A percentile compares a stretch with the other conserved stretches of the same genome.
These are phyloP conservation scores for Protomyces arabidopsidicola DNA, from an alignment of 1,139 yeast genomes.

Conservation along the genomic window DNA sequence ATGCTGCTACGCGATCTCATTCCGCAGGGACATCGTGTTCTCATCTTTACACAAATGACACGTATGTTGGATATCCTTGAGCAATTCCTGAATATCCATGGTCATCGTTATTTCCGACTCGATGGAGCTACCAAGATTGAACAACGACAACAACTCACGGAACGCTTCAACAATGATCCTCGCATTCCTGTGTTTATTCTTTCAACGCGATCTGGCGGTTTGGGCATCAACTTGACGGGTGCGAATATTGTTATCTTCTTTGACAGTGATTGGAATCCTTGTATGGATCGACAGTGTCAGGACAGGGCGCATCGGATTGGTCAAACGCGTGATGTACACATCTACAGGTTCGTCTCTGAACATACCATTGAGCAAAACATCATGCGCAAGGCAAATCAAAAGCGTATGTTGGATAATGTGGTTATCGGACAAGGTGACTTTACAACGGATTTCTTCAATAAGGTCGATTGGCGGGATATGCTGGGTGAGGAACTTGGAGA, in stretches of 20 bases:
- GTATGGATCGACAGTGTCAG: constrained; percentile 99
- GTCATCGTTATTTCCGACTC: constrained; percentile 86
- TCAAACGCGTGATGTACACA: constrained; percentile 95
- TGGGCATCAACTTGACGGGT: constrained; percentile 95
- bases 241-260: constrained; percentile 99
- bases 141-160: constrained; percentile 91
- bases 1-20: constrained; percentile 67
- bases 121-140: constrained; percentile 98
- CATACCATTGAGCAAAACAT: constrained; percentile 95
- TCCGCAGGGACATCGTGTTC: constrained; percentile 83
- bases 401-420: constrained; percentile 88
- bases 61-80: constrained; percentile 89
- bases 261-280: constrained; percentile 99
- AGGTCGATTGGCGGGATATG: constrained; percentile 81
- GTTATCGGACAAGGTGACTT: constrained; percentile 98
- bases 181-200: constrained; percentile 85
- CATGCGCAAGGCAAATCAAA: constrained; percentile 89
- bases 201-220: constrained; percentile 95
- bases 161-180: constrained; percentile 80
- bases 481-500: constrained; percentile 52
- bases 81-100: constrained; percentile 89
- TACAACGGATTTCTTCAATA: constrained; percentile 92
- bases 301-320: constrained; percentile 99
- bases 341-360: constrained; percentile 92
- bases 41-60: constrained; percentile 98